These are phyloP conservation scores for Astraeus odoratus DNA, from an alignment of 768 basidiomycete genomes.

Conservation along the genomic window DNA sequence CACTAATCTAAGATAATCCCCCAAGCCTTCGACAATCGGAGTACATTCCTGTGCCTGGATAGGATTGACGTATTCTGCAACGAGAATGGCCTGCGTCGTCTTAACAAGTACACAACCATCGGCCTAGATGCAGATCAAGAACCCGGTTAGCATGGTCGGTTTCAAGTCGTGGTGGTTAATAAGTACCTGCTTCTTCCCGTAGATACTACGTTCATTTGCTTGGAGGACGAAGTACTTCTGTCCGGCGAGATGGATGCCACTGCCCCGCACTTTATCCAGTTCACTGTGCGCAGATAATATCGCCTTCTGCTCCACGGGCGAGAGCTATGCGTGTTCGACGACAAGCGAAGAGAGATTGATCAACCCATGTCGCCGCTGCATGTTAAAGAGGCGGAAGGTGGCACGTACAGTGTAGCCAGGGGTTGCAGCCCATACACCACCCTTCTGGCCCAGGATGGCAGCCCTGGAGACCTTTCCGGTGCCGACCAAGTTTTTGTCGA, in stretches of 20 bases:
- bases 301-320: slow-evolving; percentile 19
- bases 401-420: slow-evolving; percentile 12
- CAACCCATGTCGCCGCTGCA: neutral
- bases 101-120: slow-evolving; percentile 71
- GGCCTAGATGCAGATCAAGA: slow-evolving; percentile 35
- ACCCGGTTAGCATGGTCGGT: slow-evolving; percentile 1
- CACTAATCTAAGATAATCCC: slow-evolving; percentile 66
- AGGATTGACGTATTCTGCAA: slow-evolving; percentile 67
- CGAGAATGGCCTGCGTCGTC: slow-evolving; percentile 80
- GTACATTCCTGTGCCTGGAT: slow-evolving; percentile 61
- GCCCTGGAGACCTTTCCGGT: slow-evolving; percentile 65
- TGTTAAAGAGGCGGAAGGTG: neutral
- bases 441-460: slow-evolving; percentile 36
- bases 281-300: slow-evolving; percentile 36
- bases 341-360: slow-evolving; percentile 40
- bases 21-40: slow-evolving; percentile 57
- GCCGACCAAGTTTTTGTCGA: slow-evolving; percentile 74
- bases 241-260: slow-evolving; percentile 58
- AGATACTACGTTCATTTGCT: slow-evolving; percentile 46
- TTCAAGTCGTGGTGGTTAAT: neutral
- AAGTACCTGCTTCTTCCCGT: slow-evolving; percentile 74
- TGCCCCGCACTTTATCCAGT: slow-evolving; percentile 35
- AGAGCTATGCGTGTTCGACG: slow-evolving; percentile 32
- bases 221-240: slow-evolving; percentile 70
- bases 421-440: slow-evolving; percentile 26